Evolutionary conservation across 192 early-diverging fungal genomes (phyloP).

Genomic region (Bifiguratus adelaidae): DNA sequence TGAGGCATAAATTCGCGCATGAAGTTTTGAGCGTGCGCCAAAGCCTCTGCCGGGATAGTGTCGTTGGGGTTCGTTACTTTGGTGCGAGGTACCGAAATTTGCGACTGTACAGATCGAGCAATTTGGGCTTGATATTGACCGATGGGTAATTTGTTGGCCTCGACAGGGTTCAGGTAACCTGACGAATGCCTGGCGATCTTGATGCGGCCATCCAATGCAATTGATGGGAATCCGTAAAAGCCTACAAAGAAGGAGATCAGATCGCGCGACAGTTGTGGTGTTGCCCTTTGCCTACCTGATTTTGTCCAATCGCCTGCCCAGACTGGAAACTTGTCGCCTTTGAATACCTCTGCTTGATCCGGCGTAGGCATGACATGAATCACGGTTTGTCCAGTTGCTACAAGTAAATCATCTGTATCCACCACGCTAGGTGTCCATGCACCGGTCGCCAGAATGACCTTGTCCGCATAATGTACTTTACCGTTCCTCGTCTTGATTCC

Average conservation of each 20-base stretch:
- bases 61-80: slow-evolving; percentile 5
- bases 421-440: slow-evolving; percentile 36
- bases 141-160: too few relatives aligned
- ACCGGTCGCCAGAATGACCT: slow-evolving; percentile 33
- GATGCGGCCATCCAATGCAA: slow-evolving; percentile 22
- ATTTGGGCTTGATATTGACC: too few relatives aligned
- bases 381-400: slow-evolving; percentile 39
- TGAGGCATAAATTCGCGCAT: slow-evolving; percentile 21
- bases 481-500: slow-evolving; percentile 32
- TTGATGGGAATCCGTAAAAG: too few relatives aligned
- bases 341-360: too few relatives aligned
- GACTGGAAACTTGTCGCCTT: too few relatives aligned
- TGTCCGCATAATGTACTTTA: slow-evolving; percentile 17
- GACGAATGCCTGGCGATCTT: slow-evolving; percentile 34
- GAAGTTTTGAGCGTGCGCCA: slow-evolving; percentile 24
- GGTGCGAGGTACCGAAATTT: slow-evolving; percentile 22
- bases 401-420: slow-evolving; percentile 14
- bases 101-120: neutral
- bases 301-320: too few relatives aligned
- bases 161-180: slow-evolving; percentile 37
- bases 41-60: slow-evolving; percentile 23
- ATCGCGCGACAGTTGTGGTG: too few relatives aligned
- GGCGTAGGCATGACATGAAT: slow-evolving; percentile 34
- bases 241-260: too few relatives aligned
- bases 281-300: too few relatives aligned